Conservation (phyloP, 805 yeast genomes). For the Metschnikowia drakensbergensis region DNA sequence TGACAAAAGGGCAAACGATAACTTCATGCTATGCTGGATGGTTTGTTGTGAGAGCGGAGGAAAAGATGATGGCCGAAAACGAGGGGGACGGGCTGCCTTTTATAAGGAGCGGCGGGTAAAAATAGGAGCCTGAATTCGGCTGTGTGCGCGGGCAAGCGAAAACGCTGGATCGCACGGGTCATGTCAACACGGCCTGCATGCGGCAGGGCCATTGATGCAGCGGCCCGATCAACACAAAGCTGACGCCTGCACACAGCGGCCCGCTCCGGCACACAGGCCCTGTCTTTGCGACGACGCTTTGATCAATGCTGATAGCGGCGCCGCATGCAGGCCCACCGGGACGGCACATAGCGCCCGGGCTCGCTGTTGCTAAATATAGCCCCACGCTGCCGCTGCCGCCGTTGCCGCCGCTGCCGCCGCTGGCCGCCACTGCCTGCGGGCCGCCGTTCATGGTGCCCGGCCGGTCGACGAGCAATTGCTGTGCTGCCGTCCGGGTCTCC, state of each 20-base stretch:
- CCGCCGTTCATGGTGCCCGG: no score
- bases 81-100: background rate
- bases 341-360: no score
- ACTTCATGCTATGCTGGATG: conserved; percentile 10
- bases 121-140: background rate
- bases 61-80: background rate
- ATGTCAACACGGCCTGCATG: background rate
- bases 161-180: conserved; percentile 6
- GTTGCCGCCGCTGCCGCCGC: no score
- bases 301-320: no score
- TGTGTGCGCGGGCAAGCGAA: conserved; percentile 1
- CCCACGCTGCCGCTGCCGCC: no score
- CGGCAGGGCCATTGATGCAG: background rate
- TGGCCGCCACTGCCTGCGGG: no score
- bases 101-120: background rate
- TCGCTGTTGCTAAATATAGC: no score
- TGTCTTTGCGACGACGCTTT: no score
- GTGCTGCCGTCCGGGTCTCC: no score
- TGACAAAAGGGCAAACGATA: conserved; percentile 22
- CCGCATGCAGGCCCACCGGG: no score
- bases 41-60: background rate
- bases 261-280: no score
- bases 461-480: no score
- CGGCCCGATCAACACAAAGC: background rate
- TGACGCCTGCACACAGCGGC: background rate